These are phyloP conservation scores for Calonectria naviculata DNA, from an alignment of 2,329 filamentous ascomycete genomes.

Conservation along the genomic window DNA sequence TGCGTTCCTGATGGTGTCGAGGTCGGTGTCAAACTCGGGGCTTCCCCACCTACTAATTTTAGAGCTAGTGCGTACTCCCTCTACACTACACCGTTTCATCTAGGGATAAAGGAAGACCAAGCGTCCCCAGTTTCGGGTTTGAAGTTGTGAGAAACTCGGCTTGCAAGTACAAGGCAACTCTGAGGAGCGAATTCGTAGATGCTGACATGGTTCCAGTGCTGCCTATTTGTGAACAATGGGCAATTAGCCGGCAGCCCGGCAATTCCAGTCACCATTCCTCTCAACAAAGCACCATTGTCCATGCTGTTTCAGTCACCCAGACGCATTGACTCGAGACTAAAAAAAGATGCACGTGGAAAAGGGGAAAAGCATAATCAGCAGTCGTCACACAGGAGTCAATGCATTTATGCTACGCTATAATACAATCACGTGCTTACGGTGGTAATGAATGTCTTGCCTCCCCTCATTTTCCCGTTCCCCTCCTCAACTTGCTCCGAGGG, in stretches of 20 bases:
- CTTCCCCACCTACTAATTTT: not conserved
- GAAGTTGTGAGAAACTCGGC: not conserved
- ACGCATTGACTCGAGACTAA: not conserved
- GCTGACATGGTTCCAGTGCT: not conserved
- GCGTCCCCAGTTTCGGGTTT: not conserved
- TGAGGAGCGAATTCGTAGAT: not conserved
- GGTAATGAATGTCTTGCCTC: not conserved
- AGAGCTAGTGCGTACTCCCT: not conserved
- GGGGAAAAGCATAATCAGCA: not conserved
- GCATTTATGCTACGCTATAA: not conserved
- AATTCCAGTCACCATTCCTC: not conserved
- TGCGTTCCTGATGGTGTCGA: not conserved
- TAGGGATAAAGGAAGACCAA: not conserved
- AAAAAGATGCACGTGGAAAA: not conserved
- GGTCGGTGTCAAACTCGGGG: not conserved
- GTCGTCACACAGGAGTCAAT: not conserved
- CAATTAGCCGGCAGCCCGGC: not conserved
- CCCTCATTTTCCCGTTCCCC: not conserved
- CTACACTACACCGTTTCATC: not conserved
- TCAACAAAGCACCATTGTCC: not conserved
- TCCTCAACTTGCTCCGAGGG: not conserved
- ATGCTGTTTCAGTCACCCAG: not conserved
- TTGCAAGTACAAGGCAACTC: not conserved
- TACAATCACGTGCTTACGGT: not conserved
- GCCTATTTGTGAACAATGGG: not conserved